A percentile compares a stretch with the other conserved stretches of the same genome.
These are phyloP conservation scores for Fusarium aywerte DNA, from an alignment of 2,329 filamentous ascomycete genomes.

Conservation along the genomic window DNA sequence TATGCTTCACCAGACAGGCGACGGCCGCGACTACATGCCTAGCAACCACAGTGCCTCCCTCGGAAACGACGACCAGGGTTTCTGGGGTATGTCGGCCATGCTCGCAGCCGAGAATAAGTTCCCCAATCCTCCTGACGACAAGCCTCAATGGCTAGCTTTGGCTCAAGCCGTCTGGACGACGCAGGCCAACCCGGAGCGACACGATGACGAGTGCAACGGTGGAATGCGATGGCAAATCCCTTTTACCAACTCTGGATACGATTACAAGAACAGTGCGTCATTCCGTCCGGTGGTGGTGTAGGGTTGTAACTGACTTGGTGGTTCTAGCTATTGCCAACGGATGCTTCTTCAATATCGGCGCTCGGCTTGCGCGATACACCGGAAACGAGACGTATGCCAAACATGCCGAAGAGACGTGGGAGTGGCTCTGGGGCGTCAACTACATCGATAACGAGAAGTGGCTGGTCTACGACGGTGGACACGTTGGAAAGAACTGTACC, in stretches of 20 bases:
- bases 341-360: slow-evolving; percentile 71
- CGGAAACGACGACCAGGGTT: slow-evolving; percentile 77
- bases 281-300: background rate
- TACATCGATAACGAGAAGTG: slow-evolving; percentile 70
- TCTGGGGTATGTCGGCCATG: slow-evolving; percentile 76
- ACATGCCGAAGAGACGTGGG: slow-evolving; percentile 69
- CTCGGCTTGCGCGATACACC: slow-evolving; percentile 78
- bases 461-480: slow-evolving; percentile 72
- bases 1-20: slow-evolving; percentile 68
- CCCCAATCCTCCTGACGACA: slow-evolving; percentile 63
- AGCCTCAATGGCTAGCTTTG: slow-evolving; percentile 71
- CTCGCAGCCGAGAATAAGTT: slow-evolving; percentile 73
- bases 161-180: slow-evolving; percentile 77
- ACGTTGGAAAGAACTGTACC: slow-evolving; percentile 68
- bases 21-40: slow-evolving; percentile 68
- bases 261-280: slow-evolving; percentile 73
- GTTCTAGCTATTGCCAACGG: slow-evolving; percentile 68
- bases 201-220: slow-evolving; percentile 71
- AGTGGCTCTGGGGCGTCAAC: slow-evolving; percentile 66
- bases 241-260: slow-evolving; percentile 77
- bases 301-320: background rate
- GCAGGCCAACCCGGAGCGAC: slow-evolving; percentile 68
- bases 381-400: slow-evolving; percentile 71
- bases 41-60: slow-evolving; percentile 66
- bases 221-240: slow-evolving; percentile 84